phyloP scores from a whole-genome alignment of 148 eudicot species.

The Tetragonia tetragonoides region DNA sequence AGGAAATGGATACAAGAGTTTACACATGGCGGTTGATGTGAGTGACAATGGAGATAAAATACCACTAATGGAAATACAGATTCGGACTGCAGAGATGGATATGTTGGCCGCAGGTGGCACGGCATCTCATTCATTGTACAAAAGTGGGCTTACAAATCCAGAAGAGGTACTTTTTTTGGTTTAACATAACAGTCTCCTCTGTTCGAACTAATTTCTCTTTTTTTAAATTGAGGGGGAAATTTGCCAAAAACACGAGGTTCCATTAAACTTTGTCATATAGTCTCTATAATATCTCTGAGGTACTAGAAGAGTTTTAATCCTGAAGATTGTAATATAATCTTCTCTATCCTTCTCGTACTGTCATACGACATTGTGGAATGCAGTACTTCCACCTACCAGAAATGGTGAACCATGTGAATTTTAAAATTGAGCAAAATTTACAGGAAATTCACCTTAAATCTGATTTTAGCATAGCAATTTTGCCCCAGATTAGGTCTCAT shows the following conservation, averaged over 20 bases:
- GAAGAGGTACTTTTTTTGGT: slow-evolving; percentile 54
- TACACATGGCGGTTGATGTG: slow-evolving; percentile 92
- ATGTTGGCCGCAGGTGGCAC: slow-evolving; percentile 70
- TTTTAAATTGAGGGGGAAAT: neutral
- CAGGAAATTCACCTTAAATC: no score
- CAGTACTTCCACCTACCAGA: no score
- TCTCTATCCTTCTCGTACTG: no score
- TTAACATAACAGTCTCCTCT: neutral
- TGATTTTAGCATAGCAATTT: no score
- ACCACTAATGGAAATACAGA: slow-evolving; percentile 91
- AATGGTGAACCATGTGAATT: no score
- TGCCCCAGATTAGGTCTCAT: no score
- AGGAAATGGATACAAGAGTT: slow-evolving; percentile 85
- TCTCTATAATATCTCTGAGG: neutral
- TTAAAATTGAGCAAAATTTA: no score
- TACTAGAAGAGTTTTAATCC: neutral
- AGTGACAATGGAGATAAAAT: slow-evolving; percentile 56
- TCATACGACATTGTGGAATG: no score
- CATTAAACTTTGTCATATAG: neutral
- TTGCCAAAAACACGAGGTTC: neutral
- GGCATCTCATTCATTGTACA: slow-evolving; percentile 92
- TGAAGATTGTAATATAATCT: no score
- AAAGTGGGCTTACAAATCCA: slow-evolving; percentile 94
- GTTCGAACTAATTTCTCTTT: neutral
- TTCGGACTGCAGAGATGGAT: slow-evolving; percentile 86